phyloP scores from a whole-genome alignment of 208 protist genomes.

The Trypanosoma platydactyli region DNA sequence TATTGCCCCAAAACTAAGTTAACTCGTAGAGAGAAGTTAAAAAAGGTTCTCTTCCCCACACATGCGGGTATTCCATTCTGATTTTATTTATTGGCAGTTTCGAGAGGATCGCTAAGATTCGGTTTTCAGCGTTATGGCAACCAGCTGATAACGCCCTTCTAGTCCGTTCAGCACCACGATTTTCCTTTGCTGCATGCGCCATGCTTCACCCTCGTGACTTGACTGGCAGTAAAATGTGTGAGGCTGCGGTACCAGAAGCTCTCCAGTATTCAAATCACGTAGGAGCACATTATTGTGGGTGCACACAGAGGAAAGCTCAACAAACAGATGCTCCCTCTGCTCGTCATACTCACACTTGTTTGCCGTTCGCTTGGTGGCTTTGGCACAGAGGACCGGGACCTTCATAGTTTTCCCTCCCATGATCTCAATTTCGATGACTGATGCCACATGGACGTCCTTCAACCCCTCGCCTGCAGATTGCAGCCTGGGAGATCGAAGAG shows the following conservation, averaged over 20 bases:
- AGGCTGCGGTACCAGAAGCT: slow-evolving; percentile 17
- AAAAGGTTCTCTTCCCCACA: background rate
- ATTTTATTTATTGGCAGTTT: background rate
- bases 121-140: slow-evolving; percentile 11
- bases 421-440: slow-evolving; percentile 17
- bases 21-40: background rate
- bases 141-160: slow-evolving; percentile 12
- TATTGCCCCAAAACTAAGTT: background rate
- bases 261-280: slow-evolving; percentile 25
- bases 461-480: background rate
- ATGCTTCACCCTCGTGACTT: background rate
- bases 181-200: background rate
- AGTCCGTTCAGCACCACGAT: slow-evolving; percentile 12
- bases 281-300: slow-evolving; percentile 34
- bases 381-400: slow-evolving; percentile 13
- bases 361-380: background rate
- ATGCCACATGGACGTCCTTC: background rate
- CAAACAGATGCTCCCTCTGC: slow-evolving; percentile 15
- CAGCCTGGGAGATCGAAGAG: background rate
- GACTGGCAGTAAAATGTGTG: background rate
- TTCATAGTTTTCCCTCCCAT: background rate
- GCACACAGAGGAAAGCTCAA: slow-evolving; percentile 38
- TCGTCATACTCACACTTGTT: background rate
- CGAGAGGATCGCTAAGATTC: background rate
- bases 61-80: background rate